Conservation (phyloP, 441 rosid genomes). For the Aleurites moluccanus region DNA sequence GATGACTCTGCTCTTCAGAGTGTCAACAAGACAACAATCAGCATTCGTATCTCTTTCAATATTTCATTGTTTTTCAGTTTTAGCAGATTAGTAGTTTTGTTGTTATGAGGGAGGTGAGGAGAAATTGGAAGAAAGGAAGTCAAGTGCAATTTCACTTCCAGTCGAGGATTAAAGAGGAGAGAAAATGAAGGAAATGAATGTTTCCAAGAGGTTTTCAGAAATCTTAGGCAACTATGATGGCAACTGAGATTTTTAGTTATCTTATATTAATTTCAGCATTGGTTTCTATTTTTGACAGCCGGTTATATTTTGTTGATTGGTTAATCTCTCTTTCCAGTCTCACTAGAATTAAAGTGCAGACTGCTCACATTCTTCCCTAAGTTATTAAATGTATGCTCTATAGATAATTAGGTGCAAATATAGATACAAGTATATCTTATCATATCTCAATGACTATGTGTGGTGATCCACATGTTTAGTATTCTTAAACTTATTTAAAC, state of each 20-base stretch:
- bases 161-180: not conserved
- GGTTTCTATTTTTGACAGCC: not conserved
- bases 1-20: not conserved
- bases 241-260: not conserved
- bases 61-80: not conserved
- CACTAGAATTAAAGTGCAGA: not conserved
- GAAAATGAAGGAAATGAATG: not conserved
- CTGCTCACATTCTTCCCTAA: no score
- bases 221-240: not conserved
- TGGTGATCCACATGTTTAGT: not conserved
- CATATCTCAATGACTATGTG: not conserved
- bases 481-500: not conserved
- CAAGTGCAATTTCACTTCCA: not conserved
- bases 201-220: not conserved
- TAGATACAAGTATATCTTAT: no score
- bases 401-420: no score
- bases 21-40: not conserved
- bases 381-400: no score
- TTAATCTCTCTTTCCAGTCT: not conserved
- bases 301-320: not conserved
- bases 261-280: not conserved
- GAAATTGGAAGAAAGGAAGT: not conserved
- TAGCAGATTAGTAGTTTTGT: not conserved
- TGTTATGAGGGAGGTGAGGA: not conserved
- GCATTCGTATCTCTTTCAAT: not conserved